Evolutionary conservation across 805 yeast genomes (phyloP).

Genomic region (Nakazawaea peltata): DNA sequence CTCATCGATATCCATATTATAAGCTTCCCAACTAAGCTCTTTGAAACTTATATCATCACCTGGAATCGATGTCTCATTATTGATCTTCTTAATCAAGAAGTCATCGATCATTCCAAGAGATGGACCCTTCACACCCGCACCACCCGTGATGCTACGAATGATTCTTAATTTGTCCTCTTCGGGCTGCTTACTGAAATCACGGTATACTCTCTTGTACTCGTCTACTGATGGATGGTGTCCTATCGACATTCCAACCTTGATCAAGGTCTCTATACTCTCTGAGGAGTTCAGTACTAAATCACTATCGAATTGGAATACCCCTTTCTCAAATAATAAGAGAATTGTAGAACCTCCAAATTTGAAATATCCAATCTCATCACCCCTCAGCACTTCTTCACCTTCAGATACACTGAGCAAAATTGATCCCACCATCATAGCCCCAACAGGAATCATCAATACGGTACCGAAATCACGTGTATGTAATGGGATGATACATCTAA

Average conservation of each 20-base stretch:
- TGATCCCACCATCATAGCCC: slow-evolving; percentile 99
- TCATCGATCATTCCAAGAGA: slow-evolving; percentile 8
- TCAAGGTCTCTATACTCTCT: slow-evolving; percentile 70
- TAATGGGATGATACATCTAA: slow-evolving; percentile 70
- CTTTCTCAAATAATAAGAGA: slow-evolving; percentile 51
- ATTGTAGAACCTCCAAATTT: slow-evolving; percentile 95
- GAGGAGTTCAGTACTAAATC: slow-evolving; percentile 66
- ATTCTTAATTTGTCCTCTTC: slow-evolving; percentile 39
- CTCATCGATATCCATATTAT: slow-evolving; percentile 11
- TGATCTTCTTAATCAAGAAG: slow-evolving; percentile 7
- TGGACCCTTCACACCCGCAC: slow-evolving; percentile 19
- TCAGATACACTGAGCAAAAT: slow-evolving; percentile 61
- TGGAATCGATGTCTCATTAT: neutral
- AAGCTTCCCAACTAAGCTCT: slow-evolving; percentile 13
- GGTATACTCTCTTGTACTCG: slow-evolving; percentile 41
- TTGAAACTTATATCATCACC: slow-evolving; percentile 3
- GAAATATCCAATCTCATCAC: slow-evolving; percentile 89
- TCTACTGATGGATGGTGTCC: slow-evolving; percentile 56
- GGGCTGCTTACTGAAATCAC: slow-evolving; percentile 36
- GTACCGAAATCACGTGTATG: slow-evolving; percentile 71
- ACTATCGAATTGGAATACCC: slow-evolving; percentile 51
- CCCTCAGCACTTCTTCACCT: slow-evolving; percentile 51
- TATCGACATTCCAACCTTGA: slow-evolving; percentile 85
- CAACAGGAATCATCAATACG: slow-evolving; percentile 73
- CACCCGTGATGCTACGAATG: slow-evolving; percentile 53